Evolutionary conservation across 1,284 basidiomycete genomes (phyloP).

Genomic region (Ceratobasidium sp.): DNA sequence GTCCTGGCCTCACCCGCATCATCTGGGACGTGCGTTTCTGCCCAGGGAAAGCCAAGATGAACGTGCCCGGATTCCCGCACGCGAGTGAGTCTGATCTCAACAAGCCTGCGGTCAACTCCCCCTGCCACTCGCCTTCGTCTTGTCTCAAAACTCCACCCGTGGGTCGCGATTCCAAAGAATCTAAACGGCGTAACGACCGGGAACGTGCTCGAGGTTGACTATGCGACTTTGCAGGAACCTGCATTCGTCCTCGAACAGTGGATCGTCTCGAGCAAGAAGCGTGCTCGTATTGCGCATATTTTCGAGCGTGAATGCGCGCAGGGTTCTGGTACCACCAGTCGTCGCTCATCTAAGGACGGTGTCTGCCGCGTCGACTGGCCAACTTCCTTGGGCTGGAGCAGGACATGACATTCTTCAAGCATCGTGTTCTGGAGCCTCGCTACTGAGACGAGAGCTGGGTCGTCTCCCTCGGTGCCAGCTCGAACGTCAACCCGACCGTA

Average conservation of each 20-base stretch:
- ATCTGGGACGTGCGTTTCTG: conserved; percentile 41
- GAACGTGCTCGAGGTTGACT: conserved; percentile 44
- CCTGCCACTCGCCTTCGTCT: conserved; percentile 41
- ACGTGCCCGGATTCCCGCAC: conserved; percentile 27
- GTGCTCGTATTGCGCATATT: conserved; percentile 34
- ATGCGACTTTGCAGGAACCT: conserved; percentile 42
- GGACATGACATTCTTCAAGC: conserved; percentile 44
- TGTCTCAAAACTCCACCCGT: conserved; percentile 45
- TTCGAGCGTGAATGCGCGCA: conserved; percentile 45
- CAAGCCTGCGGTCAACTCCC: conserved; percentile 39
- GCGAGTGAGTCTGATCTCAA: conserved; percentile 39
- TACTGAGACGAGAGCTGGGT: conserved; percentile 46
- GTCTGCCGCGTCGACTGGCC: conserved; percentile 47
- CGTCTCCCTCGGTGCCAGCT: conserved; percentile 25
- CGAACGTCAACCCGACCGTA: conserved; percentile 18
- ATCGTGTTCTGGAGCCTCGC: conserved; percentile 38
- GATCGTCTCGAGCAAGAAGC: conserved; percentile 47
- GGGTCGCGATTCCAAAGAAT: conserved; percentile 44
- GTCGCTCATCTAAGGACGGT: conserved; percentile 42
- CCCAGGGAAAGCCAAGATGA: conserved; percentile 37
- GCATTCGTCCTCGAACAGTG: conserved; percentile 46
- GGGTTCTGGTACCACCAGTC: conserved; percentile 30
- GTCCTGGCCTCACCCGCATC: conserved; percentile 17
- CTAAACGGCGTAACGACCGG: conserved; percentile 42
- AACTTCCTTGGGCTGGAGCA: conserved; percentile 35